Base-by-base conservation (phyloP, 257 asterid species). In the Solanum rostratum region DNA sequence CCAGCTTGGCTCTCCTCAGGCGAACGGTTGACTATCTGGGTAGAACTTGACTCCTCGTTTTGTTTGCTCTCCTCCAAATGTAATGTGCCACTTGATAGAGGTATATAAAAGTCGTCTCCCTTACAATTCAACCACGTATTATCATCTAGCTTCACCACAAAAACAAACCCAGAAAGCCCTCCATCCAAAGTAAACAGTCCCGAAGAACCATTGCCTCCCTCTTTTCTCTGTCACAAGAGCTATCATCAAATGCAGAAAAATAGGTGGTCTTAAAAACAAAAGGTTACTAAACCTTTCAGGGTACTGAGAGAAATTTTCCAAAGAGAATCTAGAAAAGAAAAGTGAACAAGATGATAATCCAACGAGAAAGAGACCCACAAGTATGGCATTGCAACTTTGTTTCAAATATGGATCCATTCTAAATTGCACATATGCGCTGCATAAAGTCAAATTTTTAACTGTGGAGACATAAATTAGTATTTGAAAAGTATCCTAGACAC, bases 61-160 rank as follows among this genome's bases (percentile, higher is more conserved):
- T 81, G 87, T 59, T 24, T 86, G 71, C 83, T 87, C 57, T 50
- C 90, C 74, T 66, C 83, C 68, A 92, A 79, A 78, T 85, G 88
- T 45, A 85, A 73, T 53, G 79, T 63, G 79, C 39, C 86, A 83
- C 76, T 84, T 86, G 95, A 27, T 27, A 97, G 85, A 24, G 97
- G 98, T 76, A 93, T 80, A 88, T 84, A 92, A 87, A 97, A 97
- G 89, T 97, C 98, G 62, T 91, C 90, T 46, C 99, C 99, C 39
- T 87, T 71, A 87, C 86, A 88, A 90, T 92, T 91, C 89, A 97
- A 86, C 99, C 99, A 97, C 18, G 92, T 91, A 55, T 88, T 87
- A 7, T 92, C 93, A 74, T 91, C 87, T 88, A 97, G 90, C 91
- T 93, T 97, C 91, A 97, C 89, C 88, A 89, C 99, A 91, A 95